phyloP scores from a whole-genome alignment of 345 rosid genomes.

The Clarkia xantiana region DNA sequence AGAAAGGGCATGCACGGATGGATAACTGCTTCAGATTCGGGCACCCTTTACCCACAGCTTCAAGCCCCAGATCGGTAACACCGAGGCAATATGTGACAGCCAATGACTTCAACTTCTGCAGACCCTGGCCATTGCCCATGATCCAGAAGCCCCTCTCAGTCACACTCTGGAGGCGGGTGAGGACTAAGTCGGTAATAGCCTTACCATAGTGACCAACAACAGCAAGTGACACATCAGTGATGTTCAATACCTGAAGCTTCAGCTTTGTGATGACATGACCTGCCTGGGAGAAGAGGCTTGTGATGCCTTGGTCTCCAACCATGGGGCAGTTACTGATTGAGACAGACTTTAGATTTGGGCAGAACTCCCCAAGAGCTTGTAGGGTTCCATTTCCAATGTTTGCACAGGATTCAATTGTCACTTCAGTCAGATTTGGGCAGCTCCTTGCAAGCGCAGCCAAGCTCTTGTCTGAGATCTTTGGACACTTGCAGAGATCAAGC shows the following conservation, averaged over 20 bases:
- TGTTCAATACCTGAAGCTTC: conserved; percentile 60
- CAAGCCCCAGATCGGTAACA: conserved; percentile 60
- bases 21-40: conserved; percentile 55
- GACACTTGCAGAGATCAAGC: conserved; percentile 63
- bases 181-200: conserved; percentile 52
- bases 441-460: conserved; percentile 48
- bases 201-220: conserved; percentile 81
- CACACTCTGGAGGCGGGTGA: conserved; percentile 43
- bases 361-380: conserved; percentile 45
- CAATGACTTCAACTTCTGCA: conserved; percentile 63
- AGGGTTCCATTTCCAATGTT: conserved; percentile 65
- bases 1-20: conserved; percentile 34
- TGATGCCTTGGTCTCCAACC: conserved; percentile 86
- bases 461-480: conserved; percentile 46
- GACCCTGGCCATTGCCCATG: conserved; percentile 76
- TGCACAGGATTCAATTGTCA: conserved; percentile 63
- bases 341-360: conserved; percentile 55
- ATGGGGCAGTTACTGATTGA: conserved; percentile 59
- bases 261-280: conserved; percentile 36
- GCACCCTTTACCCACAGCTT: conserved; percentile 67
- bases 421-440: conserved; percentile 63
- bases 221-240: conserved; percentile 77
- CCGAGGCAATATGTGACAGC: conserved; percentile 56
- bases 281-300: conserved; percentile 38
- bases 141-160: conserved; percentile 92